A percentile compares a stretch with the other conserved stretches of the same genome.
These are phyloP conservation scores for Penicillium expansum DNA, from an alignment of 2,329 filamentous ascomycete species.

Conservation along the genomic window DNA sequence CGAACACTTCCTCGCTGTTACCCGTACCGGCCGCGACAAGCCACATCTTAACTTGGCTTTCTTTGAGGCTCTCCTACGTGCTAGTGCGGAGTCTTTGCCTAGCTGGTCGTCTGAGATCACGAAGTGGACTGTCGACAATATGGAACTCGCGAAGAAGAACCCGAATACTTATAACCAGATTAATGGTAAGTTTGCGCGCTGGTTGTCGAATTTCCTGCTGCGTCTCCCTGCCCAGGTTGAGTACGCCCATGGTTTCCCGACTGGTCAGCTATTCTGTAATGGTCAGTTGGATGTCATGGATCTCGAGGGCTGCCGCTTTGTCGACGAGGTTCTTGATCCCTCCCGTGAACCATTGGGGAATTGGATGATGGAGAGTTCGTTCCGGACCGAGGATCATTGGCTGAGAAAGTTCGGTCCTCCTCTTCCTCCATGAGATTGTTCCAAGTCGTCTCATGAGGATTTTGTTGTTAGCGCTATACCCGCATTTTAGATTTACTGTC, in stretches of 20 bases:
- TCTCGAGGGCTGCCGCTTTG: conserved; percentile 23
- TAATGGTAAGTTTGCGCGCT: conserved; percentile 29
- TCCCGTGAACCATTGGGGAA: conserved; percentile 12
- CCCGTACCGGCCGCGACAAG: conserved; percentile 23
- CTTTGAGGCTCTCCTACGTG: conserved; percentile 37
- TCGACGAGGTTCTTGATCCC: conserved; percentile 28
- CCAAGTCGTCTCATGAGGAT: neutral
- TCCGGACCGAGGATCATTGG: conserved; percentile 14
- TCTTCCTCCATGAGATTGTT: neutral
- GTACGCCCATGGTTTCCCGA: conserved; percentile 13
- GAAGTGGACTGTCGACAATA: conserved; percentile 34
- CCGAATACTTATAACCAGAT: conserved; percentile 5
- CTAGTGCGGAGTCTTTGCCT: conserved; percentile 40
- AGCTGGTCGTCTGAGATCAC: conserved; percentile 36
- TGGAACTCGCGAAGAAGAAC: conserved; percentile 1
- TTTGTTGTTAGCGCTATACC: conserved; percentile 6
- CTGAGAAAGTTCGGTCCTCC: conserved; percentile 4
- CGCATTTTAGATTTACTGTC: neutral
- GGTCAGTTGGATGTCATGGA: conserved; percentile 22
- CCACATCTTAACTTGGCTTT: conserved; percentile 21
- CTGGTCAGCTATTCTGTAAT: conserved; percentile 26
- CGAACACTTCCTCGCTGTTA: conserved; percentile 36
- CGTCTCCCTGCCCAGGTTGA: conserved; percentile 28
- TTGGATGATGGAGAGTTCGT: conserved; percentile 28
- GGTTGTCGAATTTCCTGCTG: conserved; percentile 39